Conservation (phyloP, 2,329 filamentous ascomycete species). For the Sporothrix brasiliensis region DNA sequence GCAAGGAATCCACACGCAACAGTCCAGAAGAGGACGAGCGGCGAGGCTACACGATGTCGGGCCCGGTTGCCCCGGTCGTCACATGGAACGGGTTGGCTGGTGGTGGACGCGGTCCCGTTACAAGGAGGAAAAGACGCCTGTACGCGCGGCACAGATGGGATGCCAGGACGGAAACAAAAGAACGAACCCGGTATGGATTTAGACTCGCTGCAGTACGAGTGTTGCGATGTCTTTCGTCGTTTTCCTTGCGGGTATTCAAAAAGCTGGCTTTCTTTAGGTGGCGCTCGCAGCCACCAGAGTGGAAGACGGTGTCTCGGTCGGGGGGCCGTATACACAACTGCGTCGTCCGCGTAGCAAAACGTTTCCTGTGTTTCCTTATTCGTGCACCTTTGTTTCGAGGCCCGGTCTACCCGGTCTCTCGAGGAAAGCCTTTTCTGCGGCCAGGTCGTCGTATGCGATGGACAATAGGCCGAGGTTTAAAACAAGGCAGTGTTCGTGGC, state of each 20-base stretch:
- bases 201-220: background rate
- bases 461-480: background rate
- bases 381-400: background rate
- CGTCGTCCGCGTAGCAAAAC: background rate
- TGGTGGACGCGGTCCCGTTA: slow-evolving; percentile 29
- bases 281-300: background rate
- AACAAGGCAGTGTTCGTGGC: slow-evolving; percentile 10
- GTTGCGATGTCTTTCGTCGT: slow-evolving; percentile 27
- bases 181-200: background rate
- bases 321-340: background rate
- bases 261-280: background rate
- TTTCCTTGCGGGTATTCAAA: background rate
- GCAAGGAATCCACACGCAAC: slow-evolving; percentile 22
- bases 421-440: slow-evolving; percentile 19
- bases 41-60: slow-evolving; percentile 44
- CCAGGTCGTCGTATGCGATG: slow-evolving; percentile 25
- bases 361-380: background rate
- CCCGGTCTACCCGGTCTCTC: background rate
- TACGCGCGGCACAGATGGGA: background rate
- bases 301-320: slow-evolving; percentile 13
- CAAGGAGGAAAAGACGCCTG: slow-evolving; percentile 26
- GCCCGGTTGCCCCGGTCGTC: slow-evolving; percentile 43
- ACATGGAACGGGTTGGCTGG: slow-evolving; percentile 42
- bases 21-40: slow-evolving; percentile 24
- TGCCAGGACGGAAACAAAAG: background rate